phyloP scores from a whole-genome alignment of 2,329 filamentous ascomycete species.

The Tolypocladium nubicola region DNA sequence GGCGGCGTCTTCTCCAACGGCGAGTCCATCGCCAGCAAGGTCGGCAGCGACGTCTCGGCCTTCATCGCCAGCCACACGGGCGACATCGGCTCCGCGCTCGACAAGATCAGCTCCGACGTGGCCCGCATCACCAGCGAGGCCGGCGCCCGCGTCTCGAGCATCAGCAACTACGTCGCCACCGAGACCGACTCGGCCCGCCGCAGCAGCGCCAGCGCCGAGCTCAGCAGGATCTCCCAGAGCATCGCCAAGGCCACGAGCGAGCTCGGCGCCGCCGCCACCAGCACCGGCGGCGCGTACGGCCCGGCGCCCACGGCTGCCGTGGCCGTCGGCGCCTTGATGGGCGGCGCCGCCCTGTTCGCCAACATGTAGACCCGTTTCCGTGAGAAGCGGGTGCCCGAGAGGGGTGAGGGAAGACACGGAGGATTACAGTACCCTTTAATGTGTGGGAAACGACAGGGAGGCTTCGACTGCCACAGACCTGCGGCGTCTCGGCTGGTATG shows the following conservation, averaged over 20 bases:
- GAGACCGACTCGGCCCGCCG: conserved; percentile 11
- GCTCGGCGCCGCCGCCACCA: conserved; percentile 7
- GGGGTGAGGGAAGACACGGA: neutral
- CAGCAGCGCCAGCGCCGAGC: conserved; percentile 10
- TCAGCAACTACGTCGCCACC: conserved; percentile 10
- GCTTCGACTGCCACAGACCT: neutral
- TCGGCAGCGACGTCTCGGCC: conserved; percentile 2
- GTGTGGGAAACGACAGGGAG: neutral
- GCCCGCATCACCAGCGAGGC: conserved; percentile 9
- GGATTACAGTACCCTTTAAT: neutral
- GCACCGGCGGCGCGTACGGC: conserved; percentile 10
- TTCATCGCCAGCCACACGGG: conserved; percentile 1
- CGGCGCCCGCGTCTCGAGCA: conserved; percentile 13
- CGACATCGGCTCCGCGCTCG: conserved; percentile 2
- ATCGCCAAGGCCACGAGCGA: conserved; percentile 9
- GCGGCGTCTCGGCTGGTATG: neutral
- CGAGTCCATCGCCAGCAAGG: conserved; percentile 4
- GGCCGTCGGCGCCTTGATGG: conserved; percentile 34
- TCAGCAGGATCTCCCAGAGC: conserved; percentile 10
- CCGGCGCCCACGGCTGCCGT: conserved; percentile 30
- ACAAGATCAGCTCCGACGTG: neutral
- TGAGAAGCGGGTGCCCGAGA: neutral
- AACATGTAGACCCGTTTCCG: conserved; percentile 26
- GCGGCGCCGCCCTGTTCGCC: conserved; percentile 32
- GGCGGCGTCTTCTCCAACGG: neutral